Evolutionary conservation across 1,284 basidiomycete genomes (phyloP), one percentile per base, ranked within the genome.

Genomic region (Paramarasmius palmivorus): DNA sequence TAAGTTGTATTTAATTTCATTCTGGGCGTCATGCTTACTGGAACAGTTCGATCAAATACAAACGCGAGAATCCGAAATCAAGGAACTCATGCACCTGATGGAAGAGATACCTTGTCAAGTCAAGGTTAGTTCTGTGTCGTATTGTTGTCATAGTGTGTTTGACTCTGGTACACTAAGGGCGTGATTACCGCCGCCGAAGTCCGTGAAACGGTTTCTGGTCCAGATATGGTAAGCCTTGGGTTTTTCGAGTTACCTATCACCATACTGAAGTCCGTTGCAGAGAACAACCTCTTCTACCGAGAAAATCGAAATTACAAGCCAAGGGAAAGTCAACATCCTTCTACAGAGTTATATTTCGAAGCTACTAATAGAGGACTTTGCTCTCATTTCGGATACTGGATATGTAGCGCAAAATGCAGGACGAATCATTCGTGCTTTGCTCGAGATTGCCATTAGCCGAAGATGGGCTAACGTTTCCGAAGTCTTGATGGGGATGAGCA

Each of bases 401-500:
- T 99, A 98, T 65, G 92, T 88, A 37, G 91, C 92, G 26, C 93
- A 95, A 64, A 99, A 99, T 64, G 93, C 91, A 6, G 95, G 92
- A 6, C 91, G 97, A 59, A 98, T 99, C 63, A 83, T 95, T 54
- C 87, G 97, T 19, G 93, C 96, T 15, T 76, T 99, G 6, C 81
- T 98, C 15, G 97, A 99, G 68, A 97, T 99, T 39, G 92, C 92
- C 0, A 83, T 99, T 61, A 93, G 92, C 66, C 84, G 84, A 59
- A 93, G 94, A 67, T 98, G 92, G 92, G 94, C 95, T 0, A 87
- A 82, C 58, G 87, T 87, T 23, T 84, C 92, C 6, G 77, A 82
- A 1, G 88, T 92, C 20, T 81, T 99, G 22, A 88, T 97, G 76
- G 88, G 90, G 17, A 84, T 99, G 72, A 93, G 93, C 76, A 99